phyloP scores from a whole-genome alignment of 441 rosid species.

The Dalechampia spathulata region DNA sequence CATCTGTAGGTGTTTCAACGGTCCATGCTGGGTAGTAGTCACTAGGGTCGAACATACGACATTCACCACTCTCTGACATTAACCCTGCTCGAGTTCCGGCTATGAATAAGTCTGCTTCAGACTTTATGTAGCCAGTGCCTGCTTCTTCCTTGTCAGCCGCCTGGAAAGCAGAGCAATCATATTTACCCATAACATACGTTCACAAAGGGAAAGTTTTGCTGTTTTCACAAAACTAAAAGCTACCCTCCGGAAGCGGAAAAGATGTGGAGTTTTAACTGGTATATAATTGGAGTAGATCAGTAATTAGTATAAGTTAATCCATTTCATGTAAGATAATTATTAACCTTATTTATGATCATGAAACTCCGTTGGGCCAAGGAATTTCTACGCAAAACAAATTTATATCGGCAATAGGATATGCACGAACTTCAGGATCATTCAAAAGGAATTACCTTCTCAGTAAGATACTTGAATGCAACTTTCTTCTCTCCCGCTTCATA shows the following conservation, averaged over 20 bases:
- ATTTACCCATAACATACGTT: no score
- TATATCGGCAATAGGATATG: no score
- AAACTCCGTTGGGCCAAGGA: no score
- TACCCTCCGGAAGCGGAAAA: no score
- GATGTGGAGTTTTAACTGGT: no score
- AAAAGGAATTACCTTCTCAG: slow-evolving; percentile 50
- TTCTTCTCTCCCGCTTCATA: slow-evolving; percentile 90
- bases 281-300: no score
- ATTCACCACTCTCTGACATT: slow-evolving; percentile 21
- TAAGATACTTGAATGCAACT: slow-evolving; percentile 68
- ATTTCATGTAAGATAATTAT: no score
- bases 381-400: no score
- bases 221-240: no score
- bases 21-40: slow-evolving; percentile 75
- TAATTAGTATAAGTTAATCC: no score
- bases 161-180: slow-evolving; percentile 35
- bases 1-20: slow-evolving; percentile 48
- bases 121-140: slow-evolving; percentile 50
- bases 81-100: slow-evolving; percentile 56
- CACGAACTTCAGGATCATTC: background rate
- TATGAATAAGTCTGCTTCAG: slow-evolving; percentile 67
- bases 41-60: slow-evolving; percentile 50
- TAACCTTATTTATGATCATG: no score
- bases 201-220: no score
- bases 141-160: slow-evolving; percentile 61